Base-by-base conservation (phyloP, 495 filamentous ascomycete genomes). In the Daldinia decipiens region DNA sequence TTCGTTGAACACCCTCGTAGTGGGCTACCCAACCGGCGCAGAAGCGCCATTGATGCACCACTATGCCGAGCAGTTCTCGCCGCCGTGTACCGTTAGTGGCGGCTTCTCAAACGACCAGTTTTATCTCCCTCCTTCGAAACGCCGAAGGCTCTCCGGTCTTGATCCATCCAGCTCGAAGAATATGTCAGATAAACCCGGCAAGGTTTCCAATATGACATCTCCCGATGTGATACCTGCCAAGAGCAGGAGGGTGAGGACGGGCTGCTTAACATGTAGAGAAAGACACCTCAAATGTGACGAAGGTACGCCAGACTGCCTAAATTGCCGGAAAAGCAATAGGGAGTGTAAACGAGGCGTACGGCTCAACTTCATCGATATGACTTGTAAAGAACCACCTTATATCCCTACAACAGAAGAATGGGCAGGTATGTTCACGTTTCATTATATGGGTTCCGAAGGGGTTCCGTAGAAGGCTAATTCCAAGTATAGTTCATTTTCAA, bases 321-420 rank as follows among this genome's bases (percentile, higher is more conserved):
- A 99, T 73, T 99, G 95, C 79, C 87, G 86, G 24, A 98, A 97
- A 78, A 95, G 94, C 21, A 93, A 86, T 69, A 84, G 95, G 51
- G 81, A 89, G 40, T 99, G 95, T 83, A 91, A 93, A 76, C 87
- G 94, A 47, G 95, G 95, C 12, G 82, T 98, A 21, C 86, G 93
- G 39, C 85, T 99, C 43, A 99, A 98, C 77, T 99, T 97, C 74
- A 94, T 97, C 70, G 94, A 98, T 74, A 92, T 89, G 7, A 88
- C 90, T 60, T 88, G 89, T 51, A 87, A 90, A 72, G 83, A 83
- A 12, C 93, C 93, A 34, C 92, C 92, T 0, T 81, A 86, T 43
- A 75, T 90, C 51, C 83, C 85, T 21, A 88, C 84, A 2, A 86
- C 89, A 5, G 77, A 84, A 3, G 89, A 92, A 13, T 92, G 91